Base-by-base conservation (phyloP, 805 yeast genomes). In the Maudiozyma saulgeensis region DNA sequence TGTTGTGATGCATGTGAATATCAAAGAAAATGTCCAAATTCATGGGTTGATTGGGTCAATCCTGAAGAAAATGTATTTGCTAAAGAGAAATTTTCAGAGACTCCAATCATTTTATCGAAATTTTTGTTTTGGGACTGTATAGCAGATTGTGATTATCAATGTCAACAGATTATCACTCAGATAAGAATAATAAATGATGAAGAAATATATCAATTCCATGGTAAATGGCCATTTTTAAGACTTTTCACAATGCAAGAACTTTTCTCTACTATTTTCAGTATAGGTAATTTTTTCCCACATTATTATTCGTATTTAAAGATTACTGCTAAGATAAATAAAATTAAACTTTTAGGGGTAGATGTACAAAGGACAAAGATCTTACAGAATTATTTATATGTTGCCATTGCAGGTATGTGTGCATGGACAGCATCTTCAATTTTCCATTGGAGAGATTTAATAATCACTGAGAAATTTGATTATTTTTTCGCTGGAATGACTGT, bases 211-310 rank as follows among this genome's bases (percentile, higher is more conserved):
- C 99, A 93, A 64, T 93, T 87, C 68, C 96, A 93, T 66, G 99
- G 99, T 0, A 93, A 93, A 69, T 93, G 99, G 99, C 98, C 98
- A 2, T 93, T 93, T 60, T 53, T 72, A 16, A 74, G 99, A 45
- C 61, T 85, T 0, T 67, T 75, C n/a, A 95, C 95, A 0, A 70
- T 84, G 12, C 99, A 93, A 65, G 99, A 93, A 63, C 69, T 88
- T 0, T 86, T 82, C 23, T 83, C 95, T 13, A 81, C 85, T 1
- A 19, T 88, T 1, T 91, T 93, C 64, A 85, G 96, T n/a, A 58
- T 85, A 5, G 73, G 78, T 21, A 85, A 85, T 59, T 77, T 81
- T 52, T 50, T 80, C 13, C 87, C 91, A 2, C 91, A 87, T 61
- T 78, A 66, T 58, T 55, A 66, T 46, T 81, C 79, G 6, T 70